These are phyloP conservation scores for Piloderma croceum DNA, from an alignment of 768 basidiomycete genomes.

Conservation along the genomic window DNA sequence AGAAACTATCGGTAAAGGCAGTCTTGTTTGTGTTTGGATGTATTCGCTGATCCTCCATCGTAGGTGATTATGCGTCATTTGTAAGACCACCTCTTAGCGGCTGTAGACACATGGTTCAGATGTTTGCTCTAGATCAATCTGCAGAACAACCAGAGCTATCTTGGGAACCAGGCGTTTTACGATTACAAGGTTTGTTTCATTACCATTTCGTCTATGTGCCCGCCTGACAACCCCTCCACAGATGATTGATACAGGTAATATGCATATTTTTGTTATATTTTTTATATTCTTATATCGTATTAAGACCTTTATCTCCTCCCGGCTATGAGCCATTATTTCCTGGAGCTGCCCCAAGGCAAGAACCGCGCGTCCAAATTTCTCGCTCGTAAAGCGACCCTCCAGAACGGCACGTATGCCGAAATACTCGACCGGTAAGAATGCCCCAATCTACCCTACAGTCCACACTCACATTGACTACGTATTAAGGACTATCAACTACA, in stretches of 20 bases:
- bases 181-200: conserved; percentile 27
- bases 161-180: conserved; percentile 36
- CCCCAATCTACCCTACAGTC: too few relatives aligned
- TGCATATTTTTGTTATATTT: too few relatives aligned
- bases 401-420: conserved; percentile 36
- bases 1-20: conserved; percentile 32
- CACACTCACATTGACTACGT: too few relatives aligned
- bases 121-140: conserved; percentile 32
- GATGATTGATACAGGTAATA: conserved; percentile 37
- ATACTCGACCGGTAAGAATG: conserved; percentile 31
- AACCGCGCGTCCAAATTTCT: conserved; percentile 31
- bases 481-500: conserved; percentile 33
- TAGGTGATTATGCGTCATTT: conserved; percentile 36
- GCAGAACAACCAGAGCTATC: conserved; percentile 28
- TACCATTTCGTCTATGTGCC: background rate
- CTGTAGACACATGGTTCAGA: too few relatives aligned
- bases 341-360: conserved; percentile 36
- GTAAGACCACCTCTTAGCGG: conserved; percentile 12
- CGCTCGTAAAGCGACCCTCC: conserved; percentile 29
- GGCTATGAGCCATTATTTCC: conserved; percentile 37
- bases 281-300: background rate
- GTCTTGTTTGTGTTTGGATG: too few relatives aligned
- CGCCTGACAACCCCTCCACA: conserved; percentile 11
- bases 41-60: background rate
- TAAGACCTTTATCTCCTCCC: conserved; percentile 37